Percentiles rank a stretch among this genome's conserved stretches.
These are phyloP conservation scores for Xylaria flabelliformis DNA, from an alignment of 495 filamentous ascomycete genomes.

Conservation along the genomic window DNA sequence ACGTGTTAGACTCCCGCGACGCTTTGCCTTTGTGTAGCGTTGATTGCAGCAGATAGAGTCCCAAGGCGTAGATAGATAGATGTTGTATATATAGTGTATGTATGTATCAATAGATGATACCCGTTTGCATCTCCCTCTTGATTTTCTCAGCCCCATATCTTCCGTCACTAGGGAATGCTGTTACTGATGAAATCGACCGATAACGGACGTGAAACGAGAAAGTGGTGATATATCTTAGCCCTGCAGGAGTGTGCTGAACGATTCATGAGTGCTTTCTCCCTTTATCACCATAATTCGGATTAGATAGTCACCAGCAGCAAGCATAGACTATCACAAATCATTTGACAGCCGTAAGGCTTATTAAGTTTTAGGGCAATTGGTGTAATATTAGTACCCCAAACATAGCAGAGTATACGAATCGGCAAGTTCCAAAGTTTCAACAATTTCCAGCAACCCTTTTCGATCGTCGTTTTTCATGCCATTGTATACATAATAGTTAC, in stretches of 20 bases:
- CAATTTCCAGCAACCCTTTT: background rate
- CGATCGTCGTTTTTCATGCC: background rate
- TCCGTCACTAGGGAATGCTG: background rate
- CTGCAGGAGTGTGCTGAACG: background rate
- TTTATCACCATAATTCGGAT: background rate
- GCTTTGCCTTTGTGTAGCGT: background rate
- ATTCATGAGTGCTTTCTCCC: background rate
- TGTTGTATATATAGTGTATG: slow-evolving; percentile 3
- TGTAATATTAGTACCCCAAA: background rate
- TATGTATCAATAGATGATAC: slow-evolving; percentile 25
- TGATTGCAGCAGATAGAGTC: background rate
- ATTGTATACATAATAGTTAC: background rate
- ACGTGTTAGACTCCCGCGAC: background rate
- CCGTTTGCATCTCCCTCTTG: slow-evolving; percentile 9
- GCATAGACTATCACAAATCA: background rate
- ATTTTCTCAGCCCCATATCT: background rate
- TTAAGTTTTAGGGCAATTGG: background rate
- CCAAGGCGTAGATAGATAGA: slow-evolving; percentile 29
- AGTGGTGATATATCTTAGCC: background rate
- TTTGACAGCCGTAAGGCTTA: background rate
- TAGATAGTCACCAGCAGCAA: background rate
- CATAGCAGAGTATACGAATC: background rate
- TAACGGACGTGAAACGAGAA: background rate
- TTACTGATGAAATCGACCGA: background rate
- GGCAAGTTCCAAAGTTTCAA: background rate